These are phyloP conservation scores for Diplodia seriata DNA, from an alignment of 2,329 filamentous ascomycete species.

Conservation along the genomic window DNA sequence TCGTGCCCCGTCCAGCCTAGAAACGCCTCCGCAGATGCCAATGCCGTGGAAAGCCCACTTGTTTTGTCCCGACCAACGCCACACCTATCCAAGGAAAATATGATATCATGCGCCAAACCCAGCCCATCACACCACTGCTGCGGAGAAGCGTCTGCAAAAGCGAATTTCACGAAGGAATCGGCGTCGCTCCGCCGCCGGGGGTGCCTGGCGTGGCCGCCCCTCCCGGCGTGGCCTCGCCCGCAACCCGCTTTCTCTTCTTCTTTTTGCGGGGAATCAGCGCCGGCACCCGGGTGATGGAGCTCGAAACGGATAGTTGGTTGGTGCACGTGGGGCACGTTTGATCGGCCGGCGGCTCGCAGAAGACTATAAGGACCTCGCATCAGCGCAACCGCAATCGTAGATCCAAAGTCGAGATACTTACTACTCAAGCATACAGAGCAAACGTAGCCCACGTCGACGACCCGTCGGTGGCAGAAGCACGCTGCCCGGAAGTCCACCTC, in stretches of 20 bases:
- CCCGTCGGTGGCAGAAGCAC: conserved; percentile 92
- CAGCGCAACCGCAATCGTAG: background rate
- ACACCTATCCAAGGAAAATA: background rate
- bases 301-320: conserved; percentile 48
- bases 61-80: conserved; percentile 20
- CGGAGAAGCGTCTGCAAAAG: background rate
- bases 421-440: conserved; percentile 95
- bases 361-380: conserved; percentile 39
- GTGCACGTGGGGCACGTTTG: conserved; percentile 49
- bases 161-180: conserved; percentile 29
- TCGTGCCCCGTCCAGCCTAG: background rate
- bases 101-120: conserved; percentile 6
- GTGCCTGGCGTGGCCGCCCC: conserved; percentile 36
- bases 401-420: conserved; percentile 45
- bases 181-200: conserved; percentile 38
- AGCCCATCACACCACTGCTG: conserved; percentile 10
- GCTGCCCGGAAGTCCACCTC: conserved; percentile 97
- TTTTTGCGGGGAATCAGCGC: conserved; percentile 46
- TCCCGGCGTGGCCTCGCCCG: conserved; percentile 40
- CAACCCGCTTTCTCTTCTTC: conserved; percentile 49
- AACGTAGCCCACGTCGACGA: conserved; percentile 92
- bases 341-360: conserved; percentile 46
- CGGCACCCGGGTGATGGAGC: conserved; percentile 43
- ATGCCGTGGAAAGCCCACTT: conserved; percentile 5
- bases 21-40: conserved; percentile 7